Conservation (phyloP, 1,284 basidiomycete genomes). For the Ceratobasidium sp. region DNA sequence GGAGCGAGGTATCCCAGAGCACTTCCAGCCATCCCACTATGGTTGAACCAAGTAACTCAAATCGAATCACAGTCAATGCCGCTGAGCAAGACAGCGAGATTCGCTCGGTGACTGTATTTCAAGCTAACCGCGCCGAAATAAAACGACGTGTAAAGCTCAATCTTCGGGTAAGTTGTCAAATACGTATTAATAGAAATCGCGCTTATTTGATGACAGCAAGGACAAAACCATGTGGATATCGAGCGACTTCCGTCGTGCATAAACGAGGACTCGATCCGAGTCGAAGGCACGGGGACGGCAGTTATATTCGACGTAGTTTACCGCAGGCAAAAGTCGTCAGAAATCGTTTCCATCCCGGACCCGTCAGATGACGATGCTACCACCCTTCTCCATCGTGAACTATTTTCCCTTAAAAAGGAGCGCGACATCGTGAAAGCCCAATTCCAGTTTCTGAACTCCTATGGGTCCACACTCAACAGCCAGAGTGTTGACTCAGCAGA, state of each 20-base stretch:
- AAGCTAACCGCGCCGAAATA: slow-evolving; percentile 20
- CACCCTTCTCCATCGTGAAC: slow-evolving; percentile 10
- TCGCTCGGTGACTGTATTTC: slow-evolving; percentile 27
- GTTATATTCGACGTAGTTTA: slow-evolving; percentile 49
- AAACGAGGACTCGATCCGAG: slow-evolving; percentile 49
- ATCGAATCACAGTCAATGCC: slow-evolving; percentile 19
- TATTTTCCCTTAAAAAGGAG: slow-evolving; percentile 41
- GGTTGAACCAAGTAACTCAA: no score
- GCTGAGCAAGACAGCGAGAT: slow-evolving; percentile 23
- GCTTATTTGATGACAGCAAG: slow-evolving; percentile 32
- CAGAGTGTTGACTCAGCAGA: slow-evolving; percentile 42
- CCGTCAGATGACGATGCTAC: no score
- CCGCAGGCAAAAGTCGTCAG: slow-evolving; percentile 13
- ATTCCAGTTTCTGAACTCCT: slow-evolving; percentile 42
- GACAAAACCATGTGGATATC: slow-evolving; percentile 49
- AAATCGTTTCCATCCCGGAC: no score
- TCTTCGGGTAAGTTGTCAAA: slow-evolving; percentile 1
- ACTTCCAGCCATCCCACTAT: no score
- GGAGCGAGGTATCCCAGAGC: no score
- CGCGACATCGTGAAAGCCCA: slow-evolving; percentile 38
- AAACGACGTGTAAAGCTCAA: slow-evolving; percentile 14
- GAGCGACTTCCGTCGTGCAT: slow-evolving; percentile 47
- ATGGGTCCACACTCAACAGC: slow-evolving; percentile 44
- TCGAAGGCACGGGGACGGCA: slow-evolving; percentile 49
- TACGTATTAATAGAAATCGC: not conserved